A percentile compares a stretch with the other conserved stretches of the same genome.
These are phyloP conservation scores for Rostrohypoxylon terebratum DNA, from an alignment of 495 filamentous ascomycete genomes.

Conservation along the genomic window DNA sequence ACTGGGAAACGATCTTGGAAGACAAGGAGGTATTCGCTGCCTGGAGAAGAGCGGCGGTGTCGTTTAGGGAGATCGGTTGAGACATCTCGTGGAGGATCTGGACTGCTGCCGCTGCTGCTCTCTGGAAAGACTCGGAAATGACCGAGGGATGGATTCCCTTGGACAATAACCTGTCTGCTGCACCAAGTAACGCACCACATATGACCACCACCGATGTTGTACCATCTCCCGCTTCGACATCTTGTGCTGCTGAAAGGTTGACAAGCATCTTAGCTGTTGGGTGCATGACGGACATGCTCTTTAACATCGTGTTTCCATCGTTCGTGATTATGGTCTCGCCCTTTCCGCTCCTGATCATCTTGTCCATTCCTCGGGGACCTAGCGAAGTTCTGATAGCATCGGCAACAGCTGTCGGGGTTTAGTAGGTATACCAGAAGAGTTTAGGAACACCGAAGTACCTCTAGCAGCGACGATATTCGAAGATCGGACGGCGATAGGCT, in stretches of 20 bases:
- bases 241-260: constrained; percentile 94
- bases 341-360: constrained; percentile 98
- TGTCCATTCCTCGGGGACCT: constrained; percentile 83
- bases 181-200: constrained; percentile 91
- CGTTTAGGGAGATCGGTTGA: constrained; percentile 87
- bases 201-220: constrained; percentile 99
- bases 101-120: constrained; percentile 88
- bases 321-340: constrained; percentile 99
- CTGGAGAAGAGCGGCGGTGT: constrained; percentile 90
- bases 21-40: constrained; percentile 97
- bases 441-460: constrained; percentile 66
- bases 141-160: constrained; percentile 98
- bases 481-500: constrained; percentile 94
- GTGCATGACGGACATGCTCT: constrained; percentile 98
- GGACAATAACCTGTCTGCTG: constrained; percentile 85
- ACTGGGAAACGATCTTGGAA: constrained; percentile 97
- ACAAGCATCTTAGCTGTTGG: constrained; percentile 99
- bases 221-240: constrained; percentile 98
- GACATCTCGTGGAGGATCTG: constrained; percentile 95
- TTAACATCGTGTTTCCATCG: constrained; percentile 98
- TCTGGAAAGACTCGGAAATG: constrained; percentile 97
- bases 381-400: constrained; percentile 91
- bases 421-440: constrained; percentile 15
- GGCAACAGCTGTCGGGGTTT: constrained; percentile 75
- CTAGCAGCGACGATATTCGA: constrained; percentile 97